phyloP scores from a whole-genome alignment of 2,329 filamentous ascomycete species.

The Alternaria arborescens region DNA sequence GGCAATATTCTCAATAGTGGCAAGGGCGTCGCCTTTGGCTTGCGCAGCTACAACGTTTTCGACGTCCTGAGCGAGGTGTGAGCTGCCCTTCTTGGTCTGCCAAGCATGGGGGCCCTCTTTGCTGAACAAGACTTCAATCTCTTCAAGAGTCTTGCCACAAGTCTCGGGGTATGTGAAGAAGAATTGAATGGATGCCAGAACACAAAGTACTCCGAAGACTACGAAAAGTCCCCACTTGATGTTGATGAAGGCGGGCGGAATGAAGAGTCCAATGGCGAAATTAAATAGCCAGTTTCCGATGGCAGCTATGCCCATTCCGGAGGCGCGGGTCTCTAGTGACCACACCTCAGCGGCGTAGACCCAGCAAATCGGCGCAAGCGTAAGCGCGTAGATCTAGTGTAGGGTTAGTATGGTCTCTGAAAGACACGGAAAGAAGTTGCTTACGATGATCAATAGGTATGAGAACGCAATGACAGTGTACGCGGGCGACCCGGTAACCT shows the following conservation, averaged over 20 bases:
- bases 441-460: conserved; percentile 72
- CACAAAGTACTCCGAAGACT: conserved; percentile 78
- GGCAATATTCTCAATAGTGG: conserved; percentile 31
- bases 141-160: conserved; percentile 76
- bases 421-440: not conserved
- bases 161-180: conserved; percentile 73
- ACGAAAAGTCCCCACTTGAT: conserved; percentile 72
- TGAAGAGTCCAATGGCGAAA: conserved; percentile 64
- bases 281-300: conserved; percentile 71
- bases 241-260: conserved; percentile 66
- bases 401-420: not conserved
- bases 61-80: conserved; percentile 37
- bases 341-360: conserved; percentile 70
- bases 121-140: conserved; percentile 76
- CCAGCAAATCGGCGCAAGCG: conserved; percentile 68
- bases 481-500: conserved; percentile 56
- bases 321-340: conserved; percentile 65
- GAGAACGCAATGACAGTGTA: conserved; percentile 71
- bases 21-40: conserved; percentile 35
- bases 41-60: conserved; percentile 34
- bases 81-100: conserved; percentile 54
- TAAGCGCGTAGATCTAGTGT: conserved; percentile 65
- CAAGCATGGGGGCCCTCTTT: conserved; percentile 64
- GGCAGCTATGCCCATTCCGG: conserved; percentile 70
- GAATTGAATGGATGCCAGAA: conserved; percentile 72